Conservation (phyloP, 2,329 filamentous ascomycete species). For the Penicillium brevicompactum region DNA sequence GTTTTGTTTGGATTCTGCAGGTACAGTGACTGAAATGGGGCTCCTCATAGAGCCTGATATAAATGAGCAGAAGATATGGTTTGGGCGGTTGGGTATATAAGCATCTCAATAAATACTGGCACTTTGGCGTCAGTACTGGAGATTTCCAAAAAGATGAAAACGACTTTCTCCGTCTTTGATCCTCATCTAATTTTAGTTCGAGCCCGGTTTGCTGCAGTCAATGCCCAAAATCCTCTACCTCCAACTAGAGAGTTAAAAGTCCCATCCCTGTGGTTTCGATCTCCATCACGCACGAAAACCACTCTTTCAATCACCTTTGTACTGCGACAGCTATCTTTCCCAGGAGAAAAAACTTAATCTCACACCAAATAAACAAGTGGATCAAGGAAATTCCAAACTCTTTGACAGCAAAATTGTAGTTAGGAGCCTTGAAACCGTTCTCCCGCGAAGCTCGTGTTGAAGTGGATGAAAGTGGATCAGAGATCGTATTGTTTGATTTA, state of each 20-base stretch:
- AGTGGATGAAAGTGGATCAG: neutral
- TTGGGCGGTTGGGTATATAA: slow-evolving; percentile 8
- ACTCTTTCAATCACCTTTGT: too few species aligned
- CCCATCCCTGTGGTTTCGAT: too few species aligned
- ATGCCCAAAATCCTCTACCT: too few species aligned
- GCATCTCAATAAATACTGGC: neutral
- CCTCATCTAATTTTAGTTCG: too few species aligned
- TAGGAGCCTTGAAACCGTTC: neutral
- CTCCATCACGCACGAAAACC: too few species aligned
- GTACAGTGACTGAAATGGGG: slow-evolving; percentile 8
- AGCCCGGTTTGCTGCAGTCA: too few species aligned
- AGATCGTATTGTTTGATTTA: slow-evolving; percentile 8
- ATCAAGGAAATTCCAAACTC: neutral
- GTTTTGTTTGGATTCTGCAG: slow-evolving; percentile 17
- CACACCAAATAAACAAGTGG: neutral
- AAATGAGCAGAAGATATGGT: slow-evolving; percentile 20
- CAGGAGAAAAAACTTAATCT: too few species aligned
- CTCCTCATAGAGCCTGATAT: slow-evolving; percentile 17
- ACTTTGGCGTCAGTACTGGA: too few species aligned
- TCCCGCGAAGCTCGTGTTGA: slow-evolving; percentile 7
- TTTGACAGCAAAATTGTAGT: neutral
- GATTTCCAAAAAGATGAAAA: too few species aligned
- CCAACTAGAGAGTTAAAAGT: too few species aligned
- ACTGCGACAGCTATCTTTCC: too few species aligned
- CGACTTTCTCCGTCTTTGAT: too few species aligned